Percentiles rank a stretch among this genome's conserved stretches.
Evolutionary conservation across 768 basidiomycete species (phyloP).

Genomic region (Sporobolomyces phaffii): DNA sequence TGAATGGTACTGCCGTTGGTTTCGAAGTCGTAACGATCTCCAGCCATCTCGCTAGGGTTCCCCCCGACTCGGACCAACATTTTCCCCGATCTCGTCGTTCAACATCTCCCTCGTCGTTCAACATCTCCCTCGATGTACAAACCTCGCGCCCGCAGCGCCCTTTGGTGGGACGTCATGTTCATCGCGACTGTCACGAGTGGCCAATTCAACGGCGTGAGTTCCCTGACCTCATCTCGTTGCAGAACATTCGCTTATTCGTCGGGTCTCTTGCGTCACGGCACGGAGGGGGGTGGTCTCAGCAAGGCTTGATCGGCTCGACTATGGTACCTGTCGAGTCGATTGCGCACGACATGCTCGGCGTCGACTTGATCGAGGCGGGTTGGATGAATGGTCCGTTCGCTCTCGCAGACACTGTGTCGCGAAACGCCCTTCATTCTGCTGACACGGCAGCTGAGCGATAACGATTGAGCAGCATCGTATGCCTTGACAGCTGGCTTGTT

Average conservation of each 20-base stretch:
- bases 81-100: too few relatives aligned
- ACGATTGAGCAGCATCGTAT: background rate
- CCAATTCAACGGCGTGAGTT: slow-evolving; percentile 5
- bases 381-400: slow-evolving; percentile 22
- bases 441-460: too few relatives aligned
- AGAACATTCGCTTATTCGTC: too few relatives aligned
- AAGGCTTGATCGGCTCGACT: slow-evolving; percentile 2
- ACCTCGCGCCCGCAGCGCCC: background rate
- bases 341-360: background rate
- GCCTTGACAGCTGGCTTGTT: slow-evolving; percentile 7
- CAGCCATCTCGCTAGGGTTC: too few relatives aligned
- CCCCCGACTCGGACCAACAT: too few relatives aligned
- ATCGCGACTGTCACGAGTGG: background rate
- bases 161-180: slow-evolving; percentile 14
- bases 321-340: slow-evolving; percentile 14
- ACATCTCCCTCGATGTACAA: background rate
- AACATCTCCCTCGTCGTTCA: too few relatives aligned
- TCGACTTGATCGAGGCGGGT: background rate
- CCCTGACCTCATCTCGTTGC: too few relatives aligned
- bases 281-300: too few relatives aligned
- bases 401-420: too few relatives aligned
- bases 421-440: background rate
- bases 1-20: too few relatives aligned
- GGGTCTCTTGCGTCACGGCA: too few relatives aligned
- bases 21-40: too few relatives aligned